Evolutionary conservation across 495 filamentous ascomycete genomes (phyloP).

Genomic region (Penicillium mononematosum): DNA sequence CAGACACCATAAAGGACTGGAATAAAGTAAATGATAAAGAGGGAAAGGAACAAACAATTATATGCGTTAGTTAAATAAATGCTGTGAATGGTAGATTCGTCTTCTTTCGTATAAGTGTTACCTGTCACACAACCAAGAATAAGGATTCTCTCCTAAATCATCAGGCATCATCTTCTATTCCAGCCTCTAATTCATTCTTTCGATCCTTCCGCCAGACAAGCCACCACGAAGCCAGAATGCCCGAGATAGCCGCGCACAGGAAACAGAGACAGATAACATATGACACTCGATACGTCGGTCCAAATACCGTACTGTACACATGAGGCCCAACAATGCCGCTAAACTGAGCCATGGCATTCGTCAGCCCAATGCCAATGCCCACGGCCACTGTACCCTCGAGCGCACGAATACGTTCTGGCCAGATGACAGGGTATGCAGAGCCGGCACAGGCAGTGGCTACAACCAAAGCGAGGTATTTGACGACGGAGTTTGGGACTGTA

Average conservation of each 20-base stretch:
- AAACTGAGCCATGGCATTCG: constrained; percentile 49
- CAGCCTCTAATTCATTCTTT: neutral
- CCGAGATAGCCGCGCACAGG: constrained; percentile 33
- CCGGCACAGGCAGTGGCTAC: constrained; percentile 40
- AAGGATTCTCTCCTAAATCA: neutral
- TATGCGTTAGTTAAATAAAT: neutral
- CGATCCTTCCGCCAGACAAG: constrained; percentile 34
- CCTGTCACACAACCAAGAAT: neutral
- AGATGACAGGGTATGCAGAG: constrained; percentile 45
- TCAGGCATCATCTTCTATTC: neutral
- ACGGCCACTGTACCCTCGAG: constrained; percentile 40
- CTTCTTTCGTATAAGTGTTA: neutral
- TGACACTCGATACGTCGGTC: constrained; percentile 38
- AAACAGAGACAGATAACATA: constrained; percentile 43
- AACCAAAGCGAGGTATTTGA: constrained; percentile 42
- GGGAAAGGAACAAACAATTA: neutral
- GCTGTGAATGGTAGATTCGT: neutral
- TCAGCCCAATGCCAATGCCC: constrained; percentile 43
- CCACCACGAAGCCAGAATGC: constrained; percentile 36
- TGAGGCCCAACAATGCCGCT: constrained; percentile 44
- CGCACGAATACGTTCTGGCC: constrained; percentile 47
- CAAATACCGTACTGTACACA: constrained; percentile 41
- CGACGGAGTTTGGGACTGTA: constrained; percentile 36
- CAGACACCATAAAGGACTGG: no score
- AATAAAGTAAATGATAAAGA: no score